These are phyloP conservation scores for Peronospora belbahrii DNA, from an alignment of 352 stramenopile species.

Conservation along the genomic window DNA sequence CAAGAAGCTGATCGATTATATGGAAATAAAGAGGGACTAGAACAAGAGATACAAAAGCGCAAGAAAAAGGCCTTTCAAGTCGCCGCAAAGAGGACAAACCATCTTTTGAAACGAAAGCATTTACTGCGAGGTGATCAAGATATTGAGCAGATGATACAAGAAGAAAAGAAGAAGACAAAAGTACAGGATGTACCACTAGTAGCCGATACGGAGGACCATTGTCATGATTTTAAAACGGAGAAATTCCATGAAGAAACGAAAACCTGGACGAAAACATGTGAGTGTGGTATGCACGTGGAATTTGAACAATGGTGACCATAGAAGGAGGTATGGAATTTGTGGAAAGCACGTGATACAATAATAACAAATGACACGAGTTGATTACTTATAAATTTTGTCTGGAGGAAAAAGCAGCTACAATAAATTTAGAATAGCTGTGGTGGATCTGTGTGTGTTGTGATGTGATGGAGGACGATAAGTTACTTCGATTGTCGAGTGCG, in stretches of 20 bases:
- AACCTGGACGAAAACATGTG: constrained; percentile 47
- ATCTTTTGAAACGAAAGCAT: constrained; percentile 45
- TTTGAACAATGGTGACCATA: constrained; percentile 70
- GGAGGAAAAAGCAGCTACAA: not conserved
- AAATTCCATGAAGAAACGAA: constrained; percentile 28
- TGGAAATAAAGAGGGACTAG: constrained; percentile 31
- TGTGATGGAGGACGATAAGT: not conserved
- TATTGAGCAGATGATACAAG: not conserved
- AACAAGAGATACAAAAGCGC: constrained; percentile 36
- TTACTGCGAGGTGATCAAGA: constrained; percentile 14
- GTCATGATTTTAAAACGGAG: constrained; percentile 43
- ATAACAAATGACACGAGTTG: not conserved
- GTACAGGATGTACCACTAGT: constrained; percentile 30
- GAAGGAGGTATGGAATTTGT: too few relatives aligned
- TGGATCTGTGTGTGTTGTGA: constrained; percentile 6
- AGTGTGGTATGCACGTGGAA: constrained; percentile 54
- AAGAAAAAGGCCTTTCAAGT: constrained; percentile 41
- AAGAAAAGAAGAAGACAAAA: constrained; percentile 2
- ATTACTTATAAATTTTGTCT: constrained; percentile 1
- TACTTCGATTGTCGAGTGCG: constrained; percentile 35
- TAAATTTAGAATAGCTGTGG: constrained; percentile 2
- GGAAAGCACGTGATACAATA: too few relatives aligned
- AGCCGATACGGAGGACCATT: constrained; percentile 53
- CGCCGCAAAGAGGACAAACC: constrained; percentile 45
- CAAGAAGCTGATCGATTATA: constrained; percentile 50